Base-by-base conservation (phyloP, 768 basidiomycete genomes). In the Lenzites betulinus region DNA sequence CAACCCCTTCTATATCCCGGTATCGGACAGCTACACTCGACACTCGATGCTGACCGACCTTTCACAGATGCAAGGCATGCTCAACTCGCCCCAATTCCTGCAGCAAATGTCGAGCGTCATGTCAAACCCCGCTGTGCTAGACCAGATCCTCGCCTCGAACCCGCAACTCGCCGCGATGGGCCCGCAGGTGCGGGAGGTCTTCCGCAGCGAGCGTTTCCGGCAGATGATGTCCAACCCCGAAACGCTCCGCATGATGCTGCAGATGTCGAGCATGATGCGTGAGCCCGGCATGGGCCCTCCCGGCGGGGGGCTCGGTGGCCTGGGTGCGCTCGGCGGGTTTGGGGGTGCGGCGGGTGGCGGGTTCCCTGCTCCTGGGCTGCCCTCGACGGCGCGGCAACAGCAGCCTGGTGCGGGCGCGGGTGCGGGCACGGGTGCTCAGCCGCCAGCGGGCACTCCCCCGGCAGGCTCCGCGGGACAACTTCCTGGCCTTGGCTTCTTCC, bases 51-150 rank as follows among this genome's bases (percentile, higher is more conserved):
- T 18, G 18, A n/a, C 36, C 30, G 11, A 44, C 38, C 25, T 38
- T 11, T 11, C 30, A 7, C 67, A 93, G 90, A 78, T 95, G 74
- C 88, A 93, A 71, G 78, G 78, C 28, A 88, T 98, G 90, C 83
- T 97, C 81, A 86, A 89, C 68, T 88, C 85, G 18, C 92, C 92
- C 1, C 81, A 92, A 63, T 94, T 95, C 66, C 73, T 95, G 41
- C 84, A 91, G 63, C 91, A 95, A 74, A 96, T 99, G 91, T 84
- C 88, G 8, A 70, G 79, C 15, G 82, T 94, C 74, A 89, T 98
- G 85, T 85, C 87, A 7, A 90, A 95, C 67, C 95, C 96, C 0
- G 86, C 84, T n/a, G 78, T 98, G 49, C 75, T 98, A 52, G 95
- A 98, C 58, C 88, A 95, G 73, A 78, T 95, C 67, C 88, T 96